These are phyloP conservation scores for Colletotrichum sp. DNA, from an alignment of 2,329 filamentous ascomycete genomes.

Conservation along the genomic window DNA sequence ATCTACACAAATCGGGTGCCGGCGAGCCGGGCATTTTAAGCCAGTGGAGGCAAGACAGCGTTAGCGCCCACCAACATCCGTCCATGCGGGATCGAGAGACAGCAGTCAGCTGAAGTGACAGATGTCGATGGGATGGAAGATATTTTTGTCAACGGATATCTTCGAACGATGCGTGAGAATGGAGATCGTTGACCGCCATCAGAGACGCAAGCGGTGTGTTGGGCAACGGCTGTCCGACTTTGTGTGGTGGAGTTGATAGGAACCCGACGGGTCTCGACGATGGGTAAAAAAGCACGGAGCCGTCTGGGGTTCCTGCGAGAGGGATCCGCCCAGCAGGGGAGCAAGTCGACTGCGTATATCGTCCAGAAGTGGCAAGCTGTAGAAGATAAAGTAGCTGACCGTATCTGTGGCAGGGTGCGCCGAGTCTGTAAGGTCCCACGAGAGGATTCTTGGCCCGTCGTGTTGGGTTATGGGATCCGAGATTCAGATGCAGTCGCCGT, in stretches of 20 bases:
- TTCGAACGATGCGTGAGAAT: not conserved
- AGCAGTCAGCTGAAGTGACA: not conserved
- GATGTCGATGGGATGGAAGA: not conserved
- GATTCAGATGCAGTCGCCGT: constrained; percentile 15
- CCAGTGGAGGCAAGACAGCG: not conserved
- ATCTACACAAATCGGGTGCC: not conserved
- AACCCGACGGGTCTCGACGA: not conserved
- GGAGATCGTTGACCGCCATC: constrained; percentile 4
- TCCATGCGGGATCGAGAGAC: not conserved
- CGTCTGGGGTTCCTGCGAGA: not conserved
- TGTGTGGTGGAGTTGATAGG: not conserved
- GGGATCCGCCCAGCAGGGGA: not conserved
- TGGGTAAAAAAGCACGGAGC: constrained; percentile 1
- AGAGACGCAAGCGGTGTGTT: constrained; percentile 4
- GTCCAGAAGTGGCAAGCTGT: not conserved
- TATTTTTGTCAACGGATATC: not conserved
- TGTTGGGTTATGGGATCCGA: not conserved
- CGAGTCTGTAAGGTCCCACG: not conserved
- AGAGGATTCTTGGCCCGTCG: not conserved
- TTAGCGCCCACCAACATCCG: not conserved
- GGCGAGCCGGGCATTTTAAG: not conserved
- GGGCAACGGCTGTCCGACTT: not conserved
- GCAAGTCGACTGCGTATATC: not conserved
- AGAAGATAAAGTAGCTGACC: not conserved
- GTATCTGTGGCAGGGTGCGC: not conserved